These are phyloP conservation scores for Phytophthora pisi DNA, from an alignment of 352 stramenopile genomes.

Conservation along the genomic window DNA sequence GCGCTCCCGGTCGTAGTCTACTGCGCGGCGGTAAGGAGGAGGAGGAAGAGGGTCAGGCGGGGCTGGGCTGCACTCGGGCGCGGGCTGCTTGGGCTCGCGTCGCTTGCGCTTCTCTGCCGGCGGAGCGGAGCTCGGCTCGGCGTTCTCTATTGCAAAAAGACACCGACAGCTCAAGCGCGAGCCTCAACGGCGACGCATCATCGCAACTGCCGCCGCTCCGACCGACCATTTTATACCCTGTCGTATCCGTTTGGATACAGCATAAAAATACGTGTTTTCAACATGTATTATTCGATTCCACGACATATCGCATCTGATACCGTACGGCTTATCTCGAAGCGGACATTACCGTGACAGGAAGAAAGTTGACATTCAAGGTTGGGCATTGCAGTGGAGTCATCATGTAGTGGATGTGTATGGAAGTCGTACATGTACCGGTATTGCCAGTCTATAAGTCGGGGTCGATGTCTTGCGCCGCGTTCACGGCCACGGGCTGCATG, in stretches of 20 bases:
- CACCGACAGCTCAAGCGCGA: slow-evolving; percentile 31
- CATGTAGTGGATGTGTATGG: background rate
- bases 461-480: slow-evolving; percentile 45
- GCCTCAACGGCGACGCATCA: slow-evolving; percentile 28
- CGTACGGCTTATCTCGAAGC: background rate
- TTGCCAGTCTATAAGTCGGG: slow-evolving; percentile 56
- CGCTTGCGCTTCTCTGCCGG: slow-evolving; percentile 25
- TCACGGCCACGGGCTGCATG: slow-evolving; percentile 15
- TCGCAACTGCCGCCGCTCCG: slow-evolving; percentile 2
- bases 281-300: background rate
- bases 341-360: background rate
- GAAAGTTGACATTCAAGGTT: background rate
- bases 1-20: slow-evolving; percentile 23
- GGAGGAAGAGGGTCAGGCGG: background rate
- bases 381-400: background rate
- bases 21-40: background rate
- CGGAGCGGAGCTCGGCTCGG: slow-evolving; percentile 9
- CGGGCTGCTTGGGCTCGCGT: slow-evolving; percentile 1
- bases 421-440: background rate
- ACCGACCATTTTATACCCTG: background rate
- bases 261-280: background rate
- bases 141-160: slow-evolving; percentile 32
- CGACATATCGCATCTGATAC: background rate
- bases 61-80: background rate
- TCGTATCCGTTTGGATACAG: background rate